Evolutionary conservation across 2,329 filamentous ascomycete species (phyloP).

Genomic region (Exophiala lecanii-corni): DNA sequence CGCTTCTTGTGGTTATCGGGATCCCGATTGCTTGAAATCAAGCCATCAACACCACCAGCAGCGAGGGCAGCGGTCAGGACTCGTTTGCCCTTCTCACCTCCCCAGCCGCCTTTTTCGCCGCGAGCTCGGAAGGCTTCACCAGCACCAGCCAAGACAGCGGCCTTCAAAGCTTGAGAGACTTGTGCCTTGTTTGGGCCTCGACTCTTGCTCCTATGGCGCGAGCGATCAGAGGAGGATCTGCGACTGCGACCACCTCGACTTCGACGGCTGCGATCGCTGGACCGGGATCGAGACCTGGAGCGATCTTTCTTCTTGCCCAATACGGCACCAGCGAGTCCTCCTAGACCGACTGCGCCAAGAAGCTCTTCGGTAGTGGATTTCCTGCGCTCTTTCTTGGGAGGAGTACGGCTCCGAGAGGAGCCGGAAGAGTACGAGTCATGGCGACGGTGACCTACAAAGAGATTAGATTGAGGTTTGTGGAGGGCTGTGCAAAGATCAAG

Average conservation of each 20-base stretch:
- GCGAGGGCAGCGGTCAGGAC: constrained; percentile 81
- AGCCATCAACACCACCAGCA: constrained; percentile 79
- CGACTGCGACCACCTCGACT: constrained; percentile 31
- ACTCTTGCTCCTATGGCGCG: constrained; percentile 48
- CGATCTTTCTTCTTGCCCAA: constrained; percentile 55
- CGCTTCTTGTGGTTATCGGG: constrained; percentile 70
- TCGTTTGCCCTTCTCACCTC: constrained; percentile 85
- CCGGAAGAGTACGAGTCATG: constrained; percentile 32
- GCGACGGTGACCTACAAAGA: constrained; percentile 21
- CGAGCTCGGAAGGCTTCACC: constrained; percentile 87
- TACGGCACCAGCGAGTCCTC: constrained; percentile 48
- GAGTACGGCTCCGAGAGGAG: constrained; percentile 37
- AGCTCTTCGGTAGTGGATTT: constrained; percentile 47
- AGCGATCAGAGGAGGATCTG: constrained; percentile 47
- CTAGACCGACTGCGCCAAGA: constrained; percentile 55
- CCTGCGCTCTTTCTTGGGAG: constrained; percentile 31
- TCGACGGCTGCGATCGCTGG: constrained; percentile 51
- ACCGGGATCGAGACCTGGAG: constrained; percentile 57
- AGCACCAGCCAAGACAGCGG: constrained; percentile 82
- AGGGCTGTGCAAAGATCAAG: too few relatives aligned
- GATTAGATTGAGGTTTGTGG: too few relatives aligned
- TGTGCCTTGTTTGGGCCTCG: constrained; percentile 46
- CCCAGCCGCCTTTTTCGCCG: constrained; percentile 85
- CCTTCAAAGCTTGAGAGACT: constrained; percentile 82
- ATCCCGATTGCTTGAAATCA: constrained; percentile 55